These are phyloP conservation scores for Xylariaceae sp. DNA, from an alignment of 2,329 filamentous ascomycete species.

Conservation along the genomic window DNA sequence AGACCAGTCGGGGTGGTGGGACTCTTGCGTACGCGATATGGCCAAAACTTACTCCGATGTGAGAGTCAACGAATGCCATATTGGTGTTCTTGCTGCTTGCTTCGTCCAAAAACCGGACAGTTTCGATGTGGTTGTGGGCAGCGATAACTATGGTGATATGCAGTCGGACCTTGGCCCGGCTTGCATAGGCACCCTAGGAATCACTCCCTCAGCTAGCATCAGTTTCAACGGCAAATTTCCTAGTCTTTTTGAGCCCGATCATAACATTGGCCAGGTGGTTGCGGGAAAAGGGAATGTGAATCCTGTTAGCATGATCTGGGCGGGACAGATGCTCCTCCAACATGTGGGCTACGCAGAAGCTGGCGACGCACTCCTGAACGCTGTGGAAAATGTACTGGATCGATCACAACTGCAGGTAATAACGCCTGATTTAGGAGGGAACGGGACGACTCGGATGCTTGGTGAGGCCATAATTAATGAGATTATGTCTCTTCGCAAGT, in stretches of 20 bases:
- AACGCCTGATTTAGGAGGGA: conserved; percentile 57
- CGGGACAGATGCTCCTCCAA: conserved; percentile 60
- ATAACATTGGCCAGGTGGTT: conserved; percentile 60
- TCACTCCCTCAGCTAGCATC: conserved; percentile 59
- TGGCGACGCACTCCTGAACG: conserved; percentile 39
- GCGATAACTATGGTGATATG: conserved; percentile 57
- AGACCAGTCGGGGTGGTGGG: conserved; percentile 43
- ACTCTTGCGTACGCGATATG: conserved; percentile 51
- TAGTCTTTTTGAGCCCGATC: conserved; percentile 59
- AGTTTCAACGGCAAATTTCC: conserved; percentile 56
- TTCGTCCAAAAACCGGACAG: conserved; percentile 52
- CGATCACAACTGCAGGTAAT: conserved; percentile 46
- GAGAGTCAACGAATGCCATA: conserved; percentile 55
- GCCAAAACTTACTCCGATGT: conserved; percentile 52
- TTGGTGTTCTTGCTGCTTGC: conserved; percentile 58
- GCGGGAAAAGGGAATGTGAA: conserved; percentile 59
- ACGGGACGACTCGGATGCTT: conserved; percentile 51
- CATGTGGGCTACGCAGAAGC: conserved; percentile 58
- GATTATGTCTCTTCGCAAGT: conserved; percentile 16
- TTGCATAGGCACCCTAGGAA: conserved; percentile 60
- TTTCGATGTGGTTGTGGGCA: conserved; percentile 57
- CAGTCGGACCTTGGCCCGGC: conserved; percentile 48
- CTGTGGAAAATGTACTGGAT: conserved; percentile 30
- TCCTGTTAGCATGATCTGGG: conserved; percentile 64
- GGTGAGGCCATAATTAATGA: conserved; percentile 45